A percentile compares a stretch with the other conserved stretches of the same genome.
Evolutionary conservation across 148 eudicot genomes (phyloP).

Genomic region (Rhododendron molle): DNA sequence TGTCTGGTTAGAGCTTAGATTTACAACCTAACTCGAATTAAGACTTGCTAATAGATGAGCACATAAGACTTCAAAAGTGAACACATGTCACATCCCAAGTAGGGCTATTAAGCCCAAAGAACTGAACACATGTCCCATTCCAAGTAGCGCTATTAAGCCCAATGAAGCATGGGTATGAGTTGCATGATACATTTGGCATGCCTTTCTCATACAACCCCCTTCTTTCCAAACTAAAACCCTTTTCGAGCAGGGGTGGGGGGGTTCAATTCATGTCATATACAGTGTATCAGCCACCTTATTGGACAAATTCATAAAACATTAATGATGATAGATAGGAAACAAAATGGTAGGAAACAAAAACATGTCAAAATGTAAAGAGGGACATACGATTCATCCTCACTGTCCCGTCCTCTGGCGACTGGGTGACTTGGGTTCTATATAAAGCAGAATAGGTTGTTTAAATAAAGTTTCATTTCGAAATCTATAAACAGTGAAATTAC

Average conservation of each 20-base stretch:
- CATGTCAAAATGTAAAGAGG: not conserved
- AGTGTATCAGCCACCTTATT: not conserved
- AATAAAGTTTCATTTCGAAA: conserved; percentile 3
- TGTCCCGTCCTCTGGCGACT: not conserved
- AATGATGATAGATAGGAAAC: not conserved
- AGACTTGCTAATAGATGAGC: not conserved
- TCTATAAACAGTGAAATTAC: not conserved
- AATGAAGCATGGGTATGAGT: not conserved
- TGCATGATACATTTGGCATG: too few relatives aligned
- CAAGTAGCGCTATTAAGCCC: not conserved
- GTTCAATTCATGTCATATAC: too few relatives aligned
- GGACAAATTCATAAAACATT: not conserved
- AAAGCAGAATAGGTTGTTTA: not conserved
- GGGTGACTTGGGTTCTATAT: conserved; percentile 13
- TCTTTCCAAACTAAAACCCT: too few relatives aligned
- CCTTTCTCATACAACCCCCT: too few relatives aligned
- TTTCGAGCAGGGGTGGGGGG: too few relatives aligned
- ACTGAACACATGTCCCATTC: too few relatives aligned
- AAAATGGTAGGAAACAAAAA: not conserved
- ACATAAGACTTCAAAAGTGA: not conserved
- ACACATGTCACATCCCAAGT: not conserved
- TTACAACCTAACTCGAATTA: not conserved
- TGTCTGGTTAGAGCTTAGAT: too few relatives aligned
- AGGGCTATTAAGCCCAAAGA: not conserved
- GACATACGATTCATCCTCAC: conserved; percentile 15